Evolutionary conservation across 345 rosid genomes (phyloP), one percentile per base, ranked within the genome.

Genomic region (Populus nigra): DNA sequence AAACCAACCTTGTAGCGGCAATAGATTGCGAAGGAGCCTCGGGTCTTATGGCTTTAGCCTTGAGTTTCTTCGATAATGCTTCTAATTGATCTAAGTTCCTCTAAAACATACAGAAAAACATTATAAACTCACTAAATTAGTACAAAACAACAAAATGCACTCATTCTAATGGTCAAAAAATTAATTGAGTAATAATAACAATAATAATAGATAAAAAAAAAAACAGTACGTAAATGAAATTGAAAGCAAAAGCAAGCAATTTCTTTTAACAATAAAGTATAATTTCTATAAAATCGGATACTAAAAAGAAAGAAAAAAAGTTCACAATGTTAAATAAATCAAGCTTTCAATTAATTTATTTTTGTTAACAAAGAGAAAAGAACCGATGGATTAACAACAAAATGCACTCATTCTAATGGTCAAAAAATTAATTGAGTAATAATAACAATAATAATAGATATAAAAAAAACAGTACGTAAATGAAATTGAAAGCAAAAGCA

Each of bases 1-100:
- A 57, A 17, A 83, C 35, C 78, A 38, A 96, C 99, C 99, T 93
- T 5, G 99, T 93, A 50, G 99, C 99, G 27, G 99, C 94, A 75
- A 89, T 86, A 84, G 98, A 91, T 77, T 92, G 97, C 73, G 99
- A 92, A 84, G 99, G 93, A 79, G 98, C 90, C 84, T 93, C 99
- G 55, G 86, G 82, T 81, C 99, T 89, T 80, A 90, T 76, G 72
- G 98, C 88, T 78, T 91, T 96, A 39, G 97, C 96, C 82, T 93
- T 93, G 79, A 96, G 98, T 88, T 96, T 96, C 93, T 89, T 92
- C 18, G 98, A 96, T 31, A 96, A 84, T 68, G 97, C 91, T 88
- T 96, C 98, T 83, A 93, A 74, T 74, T 96, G 99, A 72, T 96
- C 99, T 78, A 96, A 85, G 81, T 93, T 96, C 86, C 98, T 92